Conservation (phyloP, 2,329 filamentous ascomycete genomes). For the Fonsecaea pugnacius region DNA sequence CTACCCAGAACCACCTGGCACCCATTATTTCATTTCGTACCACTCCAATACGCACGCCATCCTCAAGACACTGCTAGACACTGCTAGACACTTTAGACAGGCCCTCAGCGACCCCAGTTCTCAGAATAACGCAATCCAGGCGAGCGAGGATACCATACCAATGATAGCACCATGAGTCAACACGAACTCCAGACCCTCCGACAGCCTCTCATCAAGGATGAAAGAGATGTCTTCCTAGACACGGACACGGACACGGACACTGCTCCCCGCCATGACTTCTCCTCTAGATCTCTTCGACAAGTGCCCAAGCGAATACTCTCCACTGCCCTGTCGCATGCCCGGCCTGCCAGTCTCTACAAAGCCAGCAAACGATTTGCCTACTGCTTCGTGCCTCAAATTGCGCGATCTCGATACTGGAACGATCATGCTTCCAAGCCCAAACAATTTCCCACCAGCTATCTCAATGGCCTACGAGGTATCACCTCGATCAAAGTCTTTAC, state of each 20-base stretch:
- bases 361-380: slow-evolving; percentile 34
- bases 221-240: slow-evolving; percentile 17
- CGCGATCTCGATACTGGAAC: slow-evolving; percentile 32
- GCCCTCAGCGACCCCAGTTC: neutral
- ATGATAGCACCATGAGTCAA: slow-evolving; percentile 17
- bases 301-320: slow-evolving; percentile 20
- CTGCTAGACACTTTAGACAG: neutral
- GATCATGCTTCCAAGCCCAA: slow-evolving; percentile 33
- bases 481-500: slow-evolving; percentile 53
- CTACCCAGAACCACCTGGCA: neutral
- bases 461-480: slow-evolving; percentile 50
- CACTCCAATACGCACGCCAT: neutral
- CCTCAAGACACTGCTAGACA: neutral
- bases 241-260: slow-evolving; percentile 16
- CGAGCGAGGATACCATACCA: neutral
- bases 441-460: slow-evolving; percentile 35
- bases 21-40: slow-evolving; percentile 5
- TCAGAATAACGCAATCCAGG: neutral
- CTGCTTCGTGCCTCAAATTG: slow-evolving; percentile 32
- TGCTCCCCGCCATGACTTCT: neutral
- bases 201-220: slow-evolving; percentile 23
- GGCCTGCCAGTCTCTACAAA: slow-evolving; percentile 31
- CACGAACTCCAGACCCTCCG: slow-evolving; percentile 13
- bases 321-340: slow-evolving; percentile 22
- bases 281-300: slow-evolving; percentile 19